Conservation (phyloP, 2,329 filamentous ascomycete genomes). For the Metarhizium robertsii region DNA sequence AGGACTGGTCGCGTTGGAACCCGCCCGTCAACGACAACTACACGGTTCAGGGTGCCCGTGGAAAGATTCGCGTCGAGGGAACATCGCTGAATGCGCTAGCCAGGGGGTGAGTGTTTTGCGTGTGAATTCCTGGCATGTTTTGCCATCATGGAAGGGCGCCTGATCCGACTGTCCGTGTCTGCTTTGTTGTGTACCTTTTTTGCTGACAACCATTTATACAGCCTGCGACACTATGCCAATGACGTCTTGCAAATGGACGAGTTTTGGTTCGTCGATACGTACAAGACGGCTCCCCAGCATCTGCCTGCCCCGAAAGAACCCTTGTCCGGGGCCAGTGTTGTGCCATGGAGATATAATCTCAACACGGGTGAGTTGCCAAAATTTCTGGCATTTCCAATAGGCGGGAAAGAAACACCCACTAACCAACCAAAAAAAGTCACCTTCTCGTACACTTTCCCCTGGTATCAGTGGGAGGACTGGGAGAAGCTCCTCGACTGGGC, state of each 20-base stretch:
- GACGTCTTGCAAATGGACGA: slow-evolving; percentile 11
- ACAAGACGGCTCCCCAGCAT: not conserved
- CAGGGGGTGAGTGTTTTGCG: slow-evolving; percentile 9
- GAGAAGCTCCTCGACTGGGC: slow-evolving; percentile 43
- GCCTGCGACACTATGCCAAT: slow-evolving; percentile 12
- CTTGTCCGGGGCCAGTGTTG: slow-evolving; percentile 9
- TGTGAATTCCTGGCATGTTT: no score
- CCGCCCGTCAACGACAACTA: slow-evolving; percentile 12
- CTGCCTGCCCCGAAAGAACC: slow-evolving; percentile 5
- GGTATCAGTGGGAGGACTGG: slow-evolving; percentile 46
- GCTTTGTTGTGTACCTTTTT: not conserved
- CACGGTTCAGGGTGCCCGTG: slow-evolving; percentile 6
- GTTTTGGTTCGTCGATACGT: slow-evolving; percentile 10
- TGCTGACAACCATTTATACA: not conserved
- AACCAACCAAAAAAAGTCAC: slow-evolving; percentile 26
- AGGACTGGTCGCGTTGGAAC: slow-evolving; percentile 13
- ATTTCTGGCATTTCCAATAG: not conserved
- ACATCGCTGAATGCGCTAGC: slow-evolving; percentile 13
- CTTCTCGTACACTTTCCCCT: slow-evolving; percentile 40
- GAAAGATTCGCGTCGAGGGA: slow-evolving; percentile 11
- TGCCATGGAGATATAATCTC: slow-evolving; percentile 31
- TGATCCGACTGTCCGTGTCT: not conserved
- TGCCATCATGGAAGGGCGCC: not conserved
- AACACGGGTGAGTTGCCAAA: slow-evolving; percentile 29
- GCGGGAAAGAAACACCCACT: not conserved